Base-by-base conservation (phyloP, 208 protist genomes). In the Wallacemonas collosoma region DNA sequence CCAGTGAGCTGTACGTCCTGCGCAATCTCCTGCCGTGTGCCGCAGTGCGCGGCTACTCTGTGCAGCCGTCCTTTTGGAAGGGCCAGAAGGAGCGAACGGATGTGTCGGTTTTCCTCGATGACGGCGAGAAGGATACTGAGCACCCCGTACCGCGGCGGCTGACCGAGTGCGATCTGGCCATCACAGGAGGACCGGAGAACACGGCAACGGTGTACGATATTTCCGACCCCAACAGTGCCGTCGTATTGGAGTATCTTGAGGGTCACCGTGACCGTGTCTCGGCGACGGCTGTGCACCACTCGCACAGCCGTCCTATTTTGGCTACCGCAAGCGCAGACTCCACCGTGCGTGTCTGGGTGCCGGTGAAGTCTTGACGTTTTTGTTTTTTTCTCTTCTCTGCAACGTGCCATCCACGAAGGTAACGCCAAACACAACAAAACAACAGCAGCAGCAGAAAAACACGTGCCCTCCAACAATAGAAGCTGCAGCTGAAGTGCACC, bases 181-280 rank as follows among this genome's bases (percentile, higher is more conserved):
- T 93, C 55, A 90, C 85, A 4, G 83, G 80, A 50, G 92, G 92
- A 3, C 71, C 80, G 0, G 89, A 92, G 62, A 92, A 95, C 81
- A 88, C 84, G 1, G 92, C 89, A 12, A 80, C 80, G 58, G 82
- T 96, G 53, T 93, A 88, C 60, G 89, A 96, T 63, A 83, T 93
- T n/a, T 90, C 89, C 9, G 89, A 95, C 45, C 83, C 87, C 41
- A 87, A 85, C 35, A 81, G 43, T 3, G 67, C 73, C 14, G 44
- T 71, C 17, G 67, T 95, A 65, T 60, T 96, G 63, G 86, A 96
- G 76, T 64, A 77, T 4, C 79, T 96, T 57, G 88, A 93, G 68
- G 92, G 92, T 4, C 92, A 96, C 68, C 74, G 89, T n/a, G 92
- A 94, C 55, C 84, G 89, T 38, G 89, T 96, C 15, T 87, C 88